Conservation (phyloP, 1,139 yeast genomes). For the Yamadazyma jaroonii region DNA sequence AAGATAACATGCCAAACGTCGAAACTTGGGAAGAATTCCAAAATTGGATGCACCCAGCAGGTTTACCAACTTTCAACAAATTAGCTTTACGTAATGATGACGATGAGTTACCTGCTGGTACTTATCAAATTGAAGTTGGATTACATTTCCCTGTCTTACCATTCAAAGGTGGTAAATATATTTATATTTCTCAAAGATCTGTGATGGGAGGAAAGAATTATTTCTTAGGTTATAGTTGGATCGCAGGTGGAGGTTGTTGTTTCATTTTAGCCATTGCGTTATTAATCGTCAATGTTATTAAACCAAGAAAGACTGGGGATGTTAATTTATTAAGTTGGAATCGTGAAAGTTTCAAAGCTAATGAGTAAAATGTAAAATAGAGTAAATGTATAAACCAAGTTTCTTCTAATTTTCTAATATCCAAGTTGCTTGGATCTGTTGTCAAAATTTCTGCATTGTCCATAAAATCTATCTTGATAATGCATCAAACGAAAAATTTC, state of each 20-base stretch:
- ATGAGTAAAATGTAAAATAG: slow-evolving; percentile 5
- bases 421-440: neutral
- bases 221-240: slow-evolving; percentile 85
- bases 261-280: slow-evolving; percentile 57
- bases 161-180: slow-evolving; percentile 77
- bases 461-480: no score
- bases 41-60: slow-evolving; percentile 98
- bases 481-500: no score
- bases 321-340: slow-evolving; percentile 74
- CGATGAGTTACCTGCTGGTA: slow-evolving; percentile 58
- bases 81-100: slow-evolving; percentile 78
- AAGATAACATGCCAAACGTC: slow-evolving; percentile 59
- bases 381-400: neutral
- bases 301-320: slow-evolving; percentile 77
- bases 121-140: slow-evolving; percentile 70
- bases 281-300: slow-evolving; percentile 57
- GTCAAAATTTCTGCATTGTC: neutral
- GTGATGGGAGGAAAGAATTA: slow-evolving; percentile 89
- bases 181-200: slow-evolving; percentile 79
- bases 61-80: slow-evolving; percentile 80
- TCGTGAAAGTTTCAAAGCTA: slow-evolving; percentile 26
- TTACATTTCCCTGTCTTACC: slow-evolving; percentile 85
- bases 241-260: slow-evolving; percentile 91
- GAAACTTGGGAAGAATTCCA: slow-evolving; percentile 70
- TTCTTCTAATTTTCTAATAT: no score